A percentile compares a stretch with the other conserved stretches of the same genome.
These are phyloP conservation scores for Colletotrichum tropicale DNA, from an alignment of 2,329 filamentous ascomycete genomes.

Conservation along the genomic window DNA sequence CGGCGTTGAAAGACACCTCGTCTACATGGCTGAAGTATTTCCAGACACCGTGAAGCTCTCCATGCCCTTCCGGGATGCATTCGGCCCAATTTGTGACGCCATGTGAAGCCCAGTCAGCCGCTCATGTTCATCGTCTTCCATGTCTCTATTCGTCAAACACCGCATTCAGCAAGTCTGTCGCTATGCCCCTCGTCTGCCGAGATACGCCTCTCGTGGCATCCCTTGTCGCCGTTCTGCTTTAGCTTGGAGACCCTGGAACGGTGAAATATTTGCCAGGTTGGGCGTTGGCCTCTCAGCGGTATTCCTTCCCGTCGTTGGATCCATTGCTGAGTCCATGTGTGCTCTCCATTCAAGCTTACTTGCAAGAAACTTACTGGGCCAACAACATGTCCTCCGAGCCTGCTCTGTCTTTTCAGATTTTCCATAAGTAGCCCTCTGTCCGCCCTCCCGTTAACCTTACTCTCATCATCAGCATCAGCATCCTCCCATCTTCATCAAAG, in stretches of 20 bases:
- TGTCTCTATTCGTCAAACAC: not conserved
- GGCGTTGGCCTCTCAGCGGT: not conserved
- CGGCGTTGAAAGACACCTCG: not conserved
- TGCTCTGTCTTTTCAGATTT: not conserved
- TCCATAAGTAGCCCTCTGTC: conserved; percentile 2
- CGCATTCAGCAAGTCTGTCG: not conserved
- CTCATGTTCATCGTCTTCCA: not conserved
- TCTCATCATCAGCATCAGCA: not conserved
- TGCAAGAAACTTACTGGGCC: not conserved
- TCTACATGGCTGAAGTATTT: not conserved
- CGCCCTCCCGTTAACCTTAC: not conserved
- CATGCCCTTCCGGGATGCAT: not conserved
- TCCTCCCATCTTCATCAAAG: not conserved
- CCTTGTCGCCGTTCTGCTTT: not conserved
- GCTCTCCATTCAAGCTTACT: not conserved
- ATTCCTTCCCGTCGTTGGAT: not conserved
- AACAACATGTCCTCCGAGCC: not conserved
- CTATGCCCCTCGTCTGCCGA: not conserved
- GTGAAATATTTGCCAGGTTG: not conserved
- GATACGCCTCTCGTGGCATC: not conserved
- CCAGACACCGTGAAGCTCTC: not conserved
- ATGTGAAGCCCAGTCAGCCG: not conserved
- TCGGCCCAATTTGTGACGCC: not conserved
- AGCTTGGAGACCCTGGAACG: not conserved
- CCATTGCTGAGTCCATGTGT: rapidly evolving